Evolutionary conservation across 371 early-diverging fungal species (phyloP).

Genomic region (Mycotypha africana): DNA sequence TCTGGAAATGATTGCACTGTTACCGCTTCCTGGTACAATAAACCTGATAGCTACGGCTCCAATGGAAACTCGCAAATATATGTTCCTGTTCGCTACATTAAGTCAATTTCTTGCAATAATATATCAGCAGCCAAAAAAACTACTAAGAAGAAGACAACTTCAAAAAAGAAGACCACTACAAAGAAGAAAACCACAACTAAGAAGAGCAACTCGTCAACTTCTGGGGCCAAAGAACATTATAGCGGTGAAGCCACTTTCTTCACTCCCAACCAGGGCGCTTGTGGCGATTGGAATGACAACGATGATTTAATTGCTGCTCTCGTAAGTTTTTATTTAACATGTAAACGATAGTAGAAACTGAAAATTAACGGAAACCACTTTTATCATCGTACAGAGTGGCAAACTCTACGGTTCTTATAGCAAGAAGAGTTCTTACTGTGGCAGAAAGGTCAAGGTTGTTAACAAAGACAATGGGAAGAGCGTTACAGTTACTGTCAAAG

Average conservation of each 20-base stretch:
- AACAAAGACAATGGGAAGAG: slow-evolving; percentile 27
- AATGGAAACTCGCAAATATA: slow-evolving; percentile 7
- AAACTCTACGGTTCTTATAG: slow-evolving; percentile 30
- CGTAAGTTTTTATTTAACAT: too few species aligned
- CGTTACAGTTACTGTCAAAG: slow-evolving; percentile 26
- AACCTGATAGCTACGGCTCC: slow-evolving; percentile 1
- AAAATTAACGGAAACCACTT: neutral
- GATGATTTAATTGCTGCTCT: slow-evolving; percentile 28
- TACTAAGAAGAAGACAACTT: slow-evolving; percentile 9
- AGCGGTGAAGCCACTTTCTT: slow-evolving; percentile 32
- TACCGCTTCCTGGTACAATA: slow-evolving; percentile 10
- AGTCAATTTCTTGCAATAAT: slow-evolving; percentile 8
- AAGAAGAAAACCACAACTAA: slow-evolving; percentile 12
- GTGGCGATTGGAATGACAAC: slow-evolving; percentile 28
- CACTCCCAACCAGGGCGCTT: slow-evolving; percentile 34
- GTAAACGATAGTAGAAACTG: too few species aligned
- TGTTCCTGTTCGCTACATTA: slow-evolving; percentile 5
- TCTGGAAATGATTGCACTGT: slow-evolving; percentile 13
- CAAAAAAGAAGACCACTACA: slow-evolving; percentile 9
- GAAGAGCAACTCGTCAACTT: neutral
- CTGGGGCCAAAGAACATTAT: slow-evolving; percentile 2
- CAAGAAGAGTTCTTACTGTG: slow-evolving; percentile 25
- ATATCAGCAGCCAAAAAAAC: slow-evolving; percentile 8
- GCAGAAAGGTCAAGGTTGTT: slow-evolving; percentile 22
- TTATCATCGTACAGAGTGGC: slow-evolving; percentile 3